Conservation (phyloP, 805 yeast genomes). For the Myxozyma melibiosi region DNA sequence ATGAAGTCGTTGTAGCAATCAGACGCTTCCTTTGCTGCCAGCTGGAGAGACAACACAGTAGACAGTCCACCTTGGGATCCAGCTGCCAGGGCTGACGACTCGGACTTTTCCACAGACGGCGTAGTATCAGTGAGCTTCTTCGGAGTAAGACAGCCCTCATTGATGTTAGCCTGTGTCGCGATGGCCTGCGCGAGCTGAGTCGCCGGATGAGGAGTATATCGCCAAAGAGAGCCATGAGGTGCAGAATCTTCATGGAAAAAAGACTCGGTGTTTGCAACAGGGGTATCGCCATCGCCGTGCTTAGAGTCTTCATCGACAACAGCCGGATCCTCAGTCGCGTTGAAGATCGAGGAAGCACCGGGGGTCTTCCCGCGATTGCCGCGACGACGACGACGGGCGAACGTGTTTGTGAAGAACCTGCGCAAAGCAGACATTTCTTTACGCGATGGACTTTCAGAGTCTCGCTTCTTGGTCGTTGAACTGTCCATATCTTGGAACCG, state of each 20-base stretch:
- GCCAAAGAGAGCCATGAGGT: not conserved
- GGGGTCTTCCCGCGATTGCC: not conserved
- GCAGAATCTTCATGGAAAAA: not conserved
- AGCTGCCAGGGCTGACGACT: too few relatives aligned
- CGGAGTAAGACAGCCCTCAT: not conserved
- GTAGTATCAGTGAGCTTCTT: not conserved
- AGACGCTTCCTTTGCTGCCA: too few relatives aligned
- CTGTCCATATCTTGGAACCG: too few relatives aligned
- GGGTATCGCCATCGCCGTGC: not conserved
- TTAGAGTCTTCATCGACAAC: not conserved
- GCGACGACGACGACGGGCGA: constrained; percentile 12
- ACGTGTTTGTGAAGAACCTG: constrained; percentile 15
- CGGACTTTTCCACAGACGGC: too few relatives aligned
- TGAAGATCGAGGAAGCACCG: not conserved
- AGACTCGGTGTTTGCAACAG: not conserved
- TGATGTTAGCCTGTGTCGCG: not conserved
- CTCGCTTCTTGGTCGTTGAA: too few relatives aligned
- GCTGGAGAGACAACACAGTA: too few relatives aligned
- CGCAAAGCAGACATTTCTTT: constrained; percentile 4
- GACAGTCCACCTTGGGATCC: too few relatives aligned
- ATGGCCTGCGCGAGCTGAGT: not conserved
- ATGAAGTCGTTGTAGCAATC: constrained; percentile 8
- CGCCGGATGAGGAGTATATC: not conserved
- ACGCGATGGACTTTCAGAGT: too few relatives aligned
- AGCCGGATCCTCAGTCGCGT: not conserved